These are phyloP conservation scores for Amanita polypyramis DNA, from an alignment of 768 basidiomycete species.

Conservation along the genomic window DNA sequence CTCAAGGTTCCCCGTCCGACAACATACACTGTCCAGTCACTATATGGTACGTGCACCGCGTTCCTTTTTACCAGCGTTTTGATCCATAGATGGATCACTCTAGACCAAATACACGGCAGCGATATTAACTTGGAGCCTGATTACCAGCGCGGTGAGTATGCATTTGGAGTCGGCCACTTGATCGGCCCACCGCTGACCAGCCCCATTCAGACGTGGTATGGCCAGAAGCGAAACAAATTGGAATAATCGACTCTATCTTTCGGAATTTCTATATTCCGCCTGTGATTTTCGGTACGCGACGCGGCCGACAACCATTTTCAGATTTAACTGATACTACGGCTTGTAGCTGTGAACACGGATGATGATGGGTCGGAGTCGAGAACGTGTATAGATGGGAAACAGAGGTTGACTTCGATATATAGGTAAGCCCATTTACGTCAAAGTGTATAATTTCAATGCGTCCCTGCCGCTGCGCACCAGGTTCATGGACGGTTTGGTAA, in stretches of 20 bases:
- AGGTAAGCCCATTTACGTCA: constrained; percentile 28
- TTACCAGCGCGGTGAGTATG: constrained; percentile 55
- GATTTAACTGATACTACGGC: not conserved
- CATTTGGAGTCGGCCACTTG: too few relatives aligned
- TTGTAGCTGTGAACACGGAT: constrained; percentile 33
- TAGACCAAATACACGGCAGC: constrained; percentile 53
- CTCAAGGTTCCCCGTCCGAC: constrained; percentile 48
- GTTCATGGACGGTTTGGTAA: constrained; percentile 61
- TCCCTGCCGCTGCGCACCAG: constrained; percentile 21
- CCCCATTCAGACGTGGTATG: constrained; percentile 56
- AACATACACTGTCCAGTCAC: constrained; percentile 51
- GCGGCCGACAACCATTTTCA: not conserved
- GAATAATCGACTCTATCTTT: constrained; percentile 68
- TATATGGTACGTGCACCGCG: constrained; percentile 34
- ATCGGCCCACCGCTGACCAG: too few relatives aligned
- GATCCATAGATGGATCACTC: not conserved
- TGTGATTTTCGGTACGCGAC: constrained; percentile 51
- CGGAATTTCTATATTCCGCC: constrained; percentile 74
- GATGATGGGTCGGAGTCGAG: constrained; percentile 59
- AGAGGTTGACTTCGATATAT: constrained; percentile 65
- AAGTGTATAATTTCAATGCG: not conserved
- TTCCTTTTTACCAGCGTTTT: constrained; percentile 3
- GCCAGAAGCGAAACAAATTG: constrained; percentile 65
- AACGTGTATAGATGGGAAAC: constrained; percentile 75
- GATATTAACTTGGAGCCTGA: constrained; percentile 70